Conservation (phyloP, 805 yeast genomes). For the Candida bentonensis region DNA sequence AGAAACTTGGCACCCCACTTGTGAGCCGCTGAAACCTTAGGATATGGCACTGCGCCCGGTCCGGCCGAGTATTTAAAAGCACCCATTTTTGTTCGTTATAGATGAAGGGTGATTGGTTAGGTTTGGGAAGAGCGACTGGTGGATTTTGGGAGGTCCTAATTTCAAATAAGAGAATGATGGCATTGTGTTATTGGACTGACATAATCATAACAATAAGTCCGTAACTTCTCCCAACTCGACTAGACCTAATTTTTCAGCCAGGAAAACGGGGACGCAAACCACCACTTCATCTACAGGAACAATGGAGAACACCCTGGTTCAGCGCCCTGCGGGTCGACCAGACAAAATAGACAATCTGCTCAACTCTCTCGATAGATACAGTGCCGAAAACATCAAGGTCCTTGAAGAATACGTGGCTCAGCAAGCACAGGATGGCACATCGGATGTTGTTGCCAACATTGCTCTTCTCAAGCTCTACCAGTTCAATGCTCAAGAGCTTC, state of each 20-base stretch:
- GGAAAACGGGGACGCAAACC: no score
- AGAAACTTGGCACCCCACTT: constrained; percentile 48
- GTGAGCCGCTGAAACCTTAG: constrained; percentile 47
- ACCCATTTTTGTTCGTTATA: constrained; percentile 1
- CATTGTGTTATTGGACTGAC: no score
- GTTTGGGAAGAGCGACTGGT: background rate
- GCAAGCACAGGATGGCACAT: constrained; percentile 24
- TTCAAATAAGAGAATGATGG: no score
- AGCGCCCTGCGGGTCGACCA: constrained; percentile 27
- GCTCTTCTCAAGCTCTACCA: constrained; percentile 33
- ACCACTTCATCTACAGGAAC: no score
- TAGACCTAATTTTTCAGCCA: no score
- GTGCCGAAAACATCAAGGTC: constrained; percentile 28
- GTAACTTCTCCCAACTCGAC: no score
- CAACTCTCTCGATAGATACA: constrained; percentile 30
- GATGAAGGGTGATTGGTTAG: background rate
- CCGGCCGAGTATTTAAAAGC: constrained; percentile 20
- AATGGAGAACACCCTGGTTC: constrained; percentile 24
- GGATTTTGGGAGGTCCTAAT: no score
- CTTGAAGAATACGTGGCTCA: constrained; percentile 30
- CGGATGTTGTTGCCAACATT: constrained; percentile 29
- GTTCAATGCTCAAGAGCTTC: constrained; percentile 23
- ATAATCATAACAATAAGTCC: no score
- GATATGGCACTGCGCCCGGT: constrained; percentile 49
- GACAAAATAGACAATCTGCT: constrained; percentile 27